Evolutionary conservation across 331 rosid species (phyloP).

Genomic region (Pyrus hybrid): DNA sequence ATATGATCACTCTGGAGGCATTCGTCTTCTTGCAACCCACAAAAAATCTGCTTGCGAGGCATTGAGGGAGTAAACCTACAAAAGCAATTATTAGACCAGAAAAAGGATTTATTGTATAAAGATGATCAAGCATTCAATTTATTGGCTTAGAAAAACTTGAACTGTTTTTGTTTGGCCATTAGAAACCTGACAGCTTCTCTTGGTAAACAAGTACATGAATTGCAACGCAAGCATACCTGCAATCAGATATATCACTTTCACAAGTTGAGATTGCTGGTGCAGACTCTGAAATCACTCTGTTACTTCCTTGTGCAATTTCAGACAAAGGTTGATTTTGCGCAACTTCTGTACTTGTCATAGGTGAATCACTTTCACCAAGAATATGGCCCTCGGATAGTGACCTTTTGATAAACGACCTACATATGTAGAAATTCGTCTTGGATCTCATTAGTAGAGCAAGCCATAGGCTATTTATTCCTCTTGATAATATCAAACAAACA

Average conservation of each 20-base stretch:
- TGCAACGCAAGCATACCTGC: conserved; percentile 44
- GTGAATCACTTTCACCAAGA: conserved; percentile 35
- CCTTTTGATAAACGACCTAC: conserved; percentile 63
- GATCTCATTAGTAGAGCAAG: background rate
- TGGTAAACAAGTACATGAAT: background rate
- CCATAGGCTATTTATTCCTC: background rate
- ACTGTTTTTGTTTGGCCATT: too few species aligned
- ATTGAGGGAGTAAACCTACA: conserved; percentile 32
- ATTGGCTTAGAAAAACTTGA: background rate
- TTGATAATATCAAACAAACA: background rate
- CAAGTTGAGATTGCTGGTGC: conserved; percentile 39
- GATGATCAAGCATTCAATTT: background rate
- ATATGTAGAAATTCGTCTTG: conserved; percentile 5
- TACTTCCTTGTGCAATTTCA: conserved; percentile 24
- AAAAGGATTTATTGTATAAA: background rate
- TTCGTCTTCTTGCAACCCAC: conserved; percentile 43
- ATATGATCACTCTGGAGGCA: conserved; percentile 33
- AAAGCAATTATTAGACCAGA: background rate
- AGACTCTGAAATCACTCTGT: conserved; percentile 40
- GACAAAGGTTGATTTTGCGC: conserved; percentile 28
- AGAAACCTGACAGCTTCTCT: background rate
- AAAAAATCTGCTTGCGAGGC: conserved; percentile 39
- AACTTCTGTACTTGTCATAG: conserved; percentile 24
- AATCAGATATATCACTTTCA: conserved; percentile 43
- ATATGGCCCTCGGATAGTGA: conserved; percentile 86